These are phyloP conservation scores for Eucalyptus virginea DNA, from an alignment of 345 rosid genomes.

Conservation along the genomic window DNA sequence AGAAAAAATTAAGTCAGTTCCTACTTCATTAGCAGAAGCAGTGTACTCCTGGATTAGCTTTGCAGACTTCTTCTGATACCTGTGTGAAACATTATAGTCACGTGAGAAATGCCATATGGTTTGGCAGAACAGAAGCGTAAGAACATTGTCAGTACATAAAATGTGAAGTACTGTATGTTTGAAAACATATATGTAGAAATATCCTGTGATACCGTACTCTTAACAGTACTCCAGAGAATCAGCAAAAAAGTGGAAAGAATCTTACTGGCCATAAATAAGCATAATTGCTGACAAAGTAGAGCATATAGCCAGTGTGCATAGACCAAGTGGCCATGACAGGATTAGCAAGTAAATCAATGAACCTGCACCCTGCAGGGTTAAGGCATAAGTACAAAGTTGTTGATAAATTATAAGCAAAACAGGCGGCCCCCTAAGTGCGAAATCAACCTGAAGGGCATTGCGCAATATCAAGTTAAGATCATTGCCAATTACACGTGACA, in stretches of 20 bases:
- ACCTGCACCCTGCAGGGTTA: conserved; percentile 62
- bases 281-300: conserved; percentile 61
- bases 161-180: neutral
- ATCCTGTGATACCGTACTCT: neutral
- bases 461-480: conserved; percentile 85
- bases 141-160: neutral
- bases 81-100: conserved; percentile 6
- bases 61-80: conserved; percentile 97
- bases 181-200: neutral
- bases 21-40: conserved; percentile 93
- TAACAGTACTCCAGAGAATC: neutral
- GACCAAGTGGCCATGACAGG: conserved; percentile 82
- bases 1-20: conserved; percentile 1
- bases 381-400: conserved; percentile 3
- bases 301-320: conserved; percentile 70
- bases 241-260: neutral
- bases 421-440: neutral
- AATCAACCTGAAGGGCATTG: conserved; percentile 78
- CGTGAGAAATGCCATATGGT: neutral
- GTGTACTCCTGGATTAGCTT: conserved; percentile 75
- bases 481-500: conserved; percentile 85
- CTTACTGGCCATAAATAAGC: conserved; percentile 81
- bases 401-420: neutral
- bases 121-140: neutral
- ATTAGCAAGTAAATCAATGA: conserved; percentile 75